Base-by-base conservation (phyloP, 768 basidiomycete species). In the Boletus rubescentipes region DNA sequence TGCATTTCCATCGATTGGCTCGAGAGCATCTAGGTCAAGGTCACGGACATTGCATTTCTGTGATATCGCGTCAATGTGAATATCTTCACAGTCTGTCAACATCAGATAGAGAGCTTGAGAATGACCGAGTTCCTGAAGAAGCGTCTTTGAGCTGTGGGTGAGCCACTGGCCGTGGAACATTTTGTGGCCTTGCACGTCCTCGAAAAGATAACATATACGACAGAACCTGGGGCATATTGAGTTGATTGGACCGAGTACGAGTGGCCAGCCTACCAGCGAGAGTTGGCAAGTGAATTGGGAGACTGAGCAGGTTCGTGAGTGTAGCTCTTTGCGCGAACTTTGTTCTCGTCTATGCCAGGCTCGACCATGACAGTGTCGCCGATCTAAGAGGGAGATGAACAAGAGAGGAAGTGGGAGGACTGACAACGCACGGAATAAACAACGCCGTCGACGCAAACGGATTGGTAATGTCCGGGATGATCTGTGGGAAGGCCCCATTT, bases 161-260 rank as follows among this genome's bases (percentile, higher is more conserved):
- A 82, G 76, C 89, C 89, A 91, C 51, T 86, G 85, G 1, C 79
- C 86, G 66, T 91, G 89, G 50, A 87, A 84, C 70, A 74, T 77
- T 62, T 83, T 84, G 49, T 59, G 59, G 10, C 59, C 68, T 9
- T 63, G 50, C 21, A 45, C 32, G 6, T 72, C 66, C 48, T 85
- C 79, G 55, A 79, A 86, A 52, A 91, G 79, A 58, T 84, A 87
- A 4, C 74, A 75, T 38, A 90, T 85, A n/a, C 74, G 77, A 45
- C 81, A 81, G 61, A 91, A 91, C 89, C 89, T 91, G 23, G 21
- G n/a, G 2, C 21, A 29, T 15, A 40, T 8, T 49, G 15, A 52
- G 29, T 36, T 23, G 20, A 20, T 3, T 21, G 18, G 15, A 18
- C 23, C 21, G 9, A 29, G 29, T 53, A 43, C n/a, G 9, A 39